Evolutionary conservation across 2,329 filamentous ascomycete species (phyloP).

Genomic region (Colletotrichum sp.): DNA sequence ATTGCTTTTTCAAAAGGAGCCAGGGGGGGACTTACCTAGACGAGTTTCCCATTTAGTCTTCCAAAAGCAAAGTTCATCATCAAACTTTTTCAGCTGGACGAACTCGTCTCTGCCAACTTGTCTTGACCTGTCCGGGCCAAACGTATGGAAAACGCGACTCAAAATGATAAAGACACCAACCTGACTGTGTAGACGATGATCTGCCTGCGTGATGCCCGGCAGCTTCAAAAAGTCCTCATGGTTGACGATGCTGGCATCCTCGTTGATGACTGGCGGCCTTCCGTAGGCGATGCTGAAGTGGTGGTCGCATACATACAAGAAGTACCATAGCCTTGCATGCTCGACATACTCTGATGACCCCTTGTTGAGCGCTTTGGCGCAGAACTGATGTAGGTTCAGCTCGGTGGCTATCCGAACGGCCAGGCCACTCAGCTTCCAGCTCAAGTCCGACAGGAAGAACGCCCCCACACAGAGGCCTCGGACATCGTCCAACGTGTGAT

Average conservation of each 20-base stretch:
- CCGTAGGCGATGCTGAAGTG: constrained; percentile 68
- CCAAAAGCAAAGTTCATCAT: constrained; percentile 38
- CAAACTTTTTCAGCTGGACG: constrained; percentile 30
- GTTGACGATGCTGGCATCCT: constrained; percentile 60
- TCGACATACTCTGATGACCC: constrained; percentile 54
- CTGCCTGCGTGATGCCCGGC: constrained; percentile 54
- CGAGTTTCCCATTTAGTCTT: constrained; percentile 38
- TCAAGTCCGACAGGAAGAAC: constrained; percentile 66
- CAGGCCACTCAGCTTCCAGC: constrained; percentile 62
- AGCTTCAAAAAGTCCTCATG: constrained; percentile 59
- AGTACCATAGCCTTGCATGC: constrained; percentile 65
- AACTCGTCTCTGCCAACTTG: constrained; percentile 36
- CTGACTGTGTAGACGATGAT: constrained; percentile 62
- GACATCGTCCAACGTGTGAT: constrained; percentile 60
- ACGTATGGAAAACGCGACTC: constrained; percentile 61
- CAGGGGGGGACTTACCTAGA: constrained; percentile 28
- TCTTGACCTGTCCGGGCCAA: constrained; percentile 57
- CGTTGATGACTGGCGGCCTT: constrained; percentile 63
- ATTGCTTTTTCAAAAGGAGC: not conserved
- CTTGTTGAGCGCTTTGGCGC: constrained; percentile 48
- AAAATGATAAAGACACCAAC: constrained; percentile 65
- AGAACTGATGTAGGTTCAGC: constrained; percentile 59
- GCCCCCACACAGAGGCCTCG: constrained; percentile 66
- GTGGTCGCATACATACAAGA: constrained; percentile 69
- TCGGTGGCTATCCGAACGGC: constrained; percentile 64